Base-by-base conservation (phyloP, 2,329 filamentous ascomycete genomes). In the Ophiosphaerella herpotricha region DNA sequence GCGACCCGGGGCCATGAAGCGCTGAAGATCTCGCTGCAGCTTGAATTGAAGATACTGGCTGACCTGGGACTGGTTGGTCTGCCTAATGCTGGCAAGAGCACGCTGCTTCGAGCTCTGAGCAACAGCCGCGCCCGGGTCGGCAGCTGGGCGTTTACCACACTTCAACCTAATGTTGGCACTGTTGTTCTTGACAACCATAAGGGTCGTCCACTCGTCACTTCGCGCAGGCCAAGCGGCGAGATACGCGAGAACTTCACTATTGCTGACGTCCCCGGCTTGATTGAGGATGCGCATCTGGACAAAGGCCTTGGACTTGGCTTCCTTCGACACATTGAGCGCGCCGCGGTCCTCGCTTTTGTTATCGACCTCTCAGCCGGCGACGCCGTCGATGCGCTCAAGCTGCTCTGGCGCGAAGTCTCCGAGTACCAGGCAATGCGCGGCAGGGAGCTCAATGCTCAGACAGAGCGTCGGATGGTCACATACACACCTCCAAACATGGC, bases 41-140 rank as follows among this genome's bases (percentile, higher is more conserved):
- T 99, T 12, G 94, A 99, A 72, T 82, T 99, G 54, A 97, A 97
- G 78, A 83, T 99, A 8, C 85, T 99, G 35, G 94, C 94, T 5
- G 94, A 99, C 73, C 88, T 99, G 7, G 94, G 94, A 0, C 82
- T 99, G 2, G 94, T 99, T 13, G 94, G 94, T 1, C 83, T 97
- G 13, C 94, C 94, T 1, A 99, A 99, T 71, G 94, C 93, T 4
- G 94, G 94, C 7, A 99, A 99, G 75, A 95, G 90, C 69, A 97
- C 94, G 0, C 81, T 99, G 1, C 82, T 97, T 13, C 86, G 94
- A 14, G 87, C 92, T 3, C 78, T 99, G 63, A 96, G 87, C 63
- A 92, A 92, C 71, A 95, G 90, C 70, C 87, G 91, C 52, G 90
- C 94, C 1, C 85, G 94, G 34, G 86, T 99, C 4, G 94, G 94